A percentile compares a stretch with the other conserved stretches of the same genome.
Evolutionary conservation across 202 grass and related monocot genomes (phyloP).

Genomic region (Saccharum hybrid): DNA sequence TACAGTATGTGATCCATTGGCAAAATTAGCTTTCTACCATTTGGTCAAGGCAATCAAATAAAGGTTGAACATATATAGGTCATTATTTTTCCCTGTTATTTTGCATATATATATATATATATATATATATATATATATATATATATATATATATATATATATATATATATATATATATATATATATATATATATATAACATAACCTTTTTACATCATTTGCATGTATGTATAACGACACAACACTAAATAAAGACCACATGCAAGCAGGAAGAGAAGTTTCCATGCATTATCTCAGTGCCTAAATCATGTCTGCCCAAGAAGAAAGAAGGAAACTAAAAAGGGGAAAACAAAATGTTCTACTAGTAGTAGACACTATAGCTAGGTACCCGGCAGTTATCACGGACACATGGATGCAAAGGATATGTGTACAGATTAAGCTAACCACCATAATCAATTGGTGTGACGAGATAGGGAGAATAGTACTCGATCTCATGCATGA

Average conservation of each 20-base stretch:
- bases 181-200: background rate
- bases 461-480: background rate
- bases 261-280: conserved; percentile 5
- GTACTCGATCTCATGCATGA: conserved; percentile 22
- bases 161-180: too few species aligned
- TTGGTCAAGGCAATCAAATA: conserved; percentile 36
- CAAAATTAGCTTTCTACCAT: conserved; percentile 26
- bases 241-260: background rate
- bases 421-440: conserved; percentile 32
- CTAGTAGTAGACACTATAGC: background rate
- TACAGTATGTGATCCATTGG: conserved; percentile 9
- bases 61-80: background rate
- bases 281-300: conserved; percentile 27
- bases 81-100: background rate
- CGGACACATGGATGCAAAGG: background rate
- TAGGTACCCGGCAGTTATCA: background rate
- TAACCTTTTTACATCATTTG: background rate
- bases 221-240: background rate
- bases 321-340: conserved; percentile 5
- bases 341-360: background rate
- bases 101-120: background rate
- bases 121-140: too few species aligned
- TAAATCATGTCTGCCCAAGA: conserved; percentile 38
- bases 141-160: too few species aligned
- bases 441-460: conserved; percentile 22